Evolutionary conservation across 805 yeast genomes (phyloP), one percentile per base, ranked within the genome.

Genomic region (Brettanomyces nanus): DNA sequence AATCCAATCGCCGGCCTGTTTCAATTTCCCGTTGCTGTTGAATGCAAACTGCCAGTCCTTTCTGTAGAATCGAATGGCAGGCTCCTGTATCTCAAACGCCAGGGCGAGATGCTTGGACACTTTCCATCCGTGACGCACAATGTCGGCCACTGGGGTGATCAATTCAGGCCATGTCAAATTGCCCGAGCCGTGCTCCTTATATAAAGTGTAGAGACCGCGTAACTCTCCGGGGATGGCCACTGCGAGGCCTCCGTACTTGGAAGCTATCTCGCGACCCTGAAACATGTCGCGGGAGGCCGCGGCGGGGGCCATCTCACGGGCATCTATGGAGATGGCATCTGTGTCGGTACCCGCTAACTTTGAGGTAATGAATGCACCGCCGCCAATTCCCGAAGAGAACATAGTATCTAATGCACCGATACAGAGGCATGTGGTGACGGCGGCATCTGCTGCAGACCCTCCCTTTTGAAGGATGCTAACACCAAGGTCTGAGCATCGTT

Each of bases 391-490:
- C 0, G 97, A 95, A 2, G 95, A 80, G 41, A 80, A 80, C 62
- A 81, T 85, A 45, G 86, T 78, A 53, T 85, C 84, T 18, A 85
- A 61, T 38, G 84, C 69, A 2, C 97, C 97, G 23, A 90, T 76
- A 53, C 98, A 90, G 21, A 90, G 65, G 0, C 95, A 85, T 10
- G 85, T 83, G 0, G 95, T 81, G 2, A 90, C 80, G 0, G 95
- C 85, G 0, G 96, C 95, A 56, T 90, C 98, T 0, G 95, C 96
- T 2, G 97, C 96, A 49, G 76, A 80, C 0, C 96, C 94, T 5
- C 75, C 77, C 18, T 49, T 46, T 37, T 58, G 49, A 22, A 82
- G 57, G 14, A 83, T 73, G 5, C 67, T 60, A 4, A 66, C 67
- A 6, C 86, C 92, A 67, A 81, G 54, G 14, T 64, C 49, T 1